phyloP scores from a whole-genome alignment of 2,329 filamentous ascomycete species.

The Tolypocladium pustulatum region DNA sequence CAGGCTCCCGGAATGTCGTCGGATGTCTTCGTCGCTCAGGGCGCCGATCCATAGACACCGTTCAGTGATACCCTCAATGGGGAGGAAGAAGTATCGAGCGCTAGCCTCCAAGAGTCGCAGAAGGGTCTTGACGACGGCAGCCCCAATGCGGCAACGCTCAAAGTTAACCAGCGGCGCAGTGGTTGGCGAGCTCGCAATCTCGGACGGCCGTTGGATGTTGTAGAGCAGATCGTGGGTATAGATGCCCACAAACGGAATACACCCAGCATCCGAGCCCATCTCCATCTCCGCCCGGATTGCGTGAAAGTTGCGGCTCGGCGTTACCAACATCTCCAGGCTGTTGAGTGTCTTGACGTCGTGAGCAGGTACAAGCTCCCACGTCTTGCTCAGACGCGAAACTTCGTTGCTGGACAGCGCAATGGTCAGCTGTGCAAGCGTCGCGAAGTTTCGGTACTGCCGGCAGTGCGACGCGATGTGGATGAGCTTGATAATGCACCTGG shows the following conservation, averaged over 20 bases:
- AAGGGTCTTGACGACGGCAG: constrained; percentile 68
- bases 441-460: constrained; percentile 68
- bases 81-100: constrained; percentile 61
- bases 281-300: constrained; percentile 75
- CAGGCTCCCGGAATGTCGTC: constrained; percentile 38
- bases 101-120: constrained; percentile 71
- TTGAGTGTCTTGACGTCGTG: constrained; percentile 55
- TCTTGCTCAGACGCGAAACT: constrained; percentile 54
- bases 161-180: constrained; percentile 70
- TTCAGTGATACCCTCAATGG: constrained; percentile 67
- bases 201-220: constrained; percentile 68
- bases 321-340: constrained; percentile 62
- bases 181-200: constrained; percentile 57
- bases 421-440: constrained; percentile 71
- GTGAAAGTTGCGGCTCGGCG: constrained; percentile 68
- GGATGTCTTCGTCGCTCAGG: constrained; percentile 64
- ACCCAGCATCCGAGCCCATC: constrained; percentile 52
- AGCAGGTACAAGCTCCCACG: constrained; percentile 60
- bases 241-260: constrained; percentile 74
- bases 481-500: constrained; percentile 67
- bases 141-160: constrained; percentile 67
- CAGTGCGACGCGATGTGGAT: constrained; percentile 74
- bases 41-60: constrained; percentile 80
- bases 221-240: constrained; percentile 79
- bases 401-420: constrained; percentile 69